Evolutionary conservation across 2,329 filamentous ascomycete genomes (phyloP), one percentile per base, ranked within the genome.

Genomic region (Neonectria coccinea): DNA sequence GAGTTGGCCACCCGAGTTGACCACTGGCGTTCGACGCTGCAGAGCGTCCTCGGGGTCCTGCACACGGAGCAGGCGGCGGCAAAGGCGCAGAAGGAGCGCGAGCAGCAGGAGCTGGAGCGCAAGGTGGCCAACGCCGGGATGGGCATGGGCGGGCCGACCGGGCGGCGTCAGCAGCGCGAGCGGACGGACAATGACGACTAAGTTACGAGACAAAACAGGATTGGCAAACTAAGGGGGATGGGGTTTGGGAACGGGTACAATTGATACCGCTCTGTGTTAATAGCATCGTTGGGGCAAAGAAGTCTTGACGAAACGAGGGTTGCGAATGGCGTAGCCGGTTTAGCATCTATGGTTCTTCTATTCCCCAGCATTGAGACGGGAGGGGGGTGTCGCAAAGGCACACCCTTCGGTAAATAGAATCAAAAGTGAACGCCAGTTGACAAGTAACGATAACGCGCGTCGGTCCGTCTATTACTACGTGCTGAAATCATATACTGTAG

Each of bases 1-100:
- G 95, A 99, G 84, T 91, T 99, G 58, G 92, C 93, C 66, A 93
- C 92, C 68, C 88, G 95, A 67, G 84, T 99, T 75, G 94, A 97
- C 82, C 92, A 94, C 79, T 98, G 95, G 95, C 90, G 92, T 79
- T 86, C 88, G 73, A 95, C 92, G 73, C 84, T 98, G 74, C 87
- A 89, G 76, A 89, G 88, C 71, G 94, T 99, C 18, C 84, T 97
- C 72, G 84, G 85, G 60, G 92, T 96, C 50, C 87, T 98, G 70
- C 88, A 90, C 75, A 85, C 88, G 77, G 93, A 97, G 84, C 91
- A 97, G 85, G 86, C 90, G 81, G 91, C 92, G 74, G 94, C 91
- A 71, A 86, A 91, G 73, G 83, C 88, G 58, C 89, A 92, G 79
- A 90, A 89, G 82, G 93, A 97, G 84, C 90, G 90, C 71, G 93